Evolutionary conservation across 257 asterid species (phyloP).

Genomic region (Solanum microdontum): DNA sequence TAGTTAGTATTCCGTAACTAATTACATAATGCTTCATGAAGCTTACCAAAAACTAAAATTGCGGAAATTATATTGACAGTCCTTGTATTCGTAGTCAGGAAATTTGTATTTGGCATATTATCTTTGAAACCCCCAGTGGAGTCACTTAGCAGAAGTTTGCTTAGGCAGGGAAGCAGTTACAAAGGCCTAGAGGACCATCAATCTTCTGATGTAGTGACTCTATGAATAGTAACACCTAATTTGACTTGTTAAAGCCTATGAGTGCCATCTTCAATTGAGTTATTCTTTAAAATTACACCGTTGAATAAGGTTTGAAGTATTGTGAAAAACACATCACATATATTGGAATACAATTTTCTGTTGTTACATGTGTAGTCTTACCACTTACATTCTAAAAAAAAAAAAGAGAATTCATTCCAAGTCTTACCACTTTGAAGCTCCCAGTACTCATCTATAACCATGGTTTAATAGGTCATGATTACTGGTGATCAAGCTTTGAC

Average conservation of each 20-base stretch:
- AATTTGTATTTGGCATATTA: background rate
- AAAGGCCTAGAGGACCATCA: background rate
- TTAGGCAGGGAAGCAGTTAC: background rate
- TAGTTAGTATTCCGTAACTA: background rate
- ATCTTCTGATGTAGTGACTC: background rate
- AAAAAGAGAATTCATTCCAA: background rate
- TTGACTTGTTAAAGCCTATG: background rate
- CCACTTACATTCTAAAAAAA: background rate
- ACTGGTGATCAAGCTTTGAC: conserved; percentile 99
- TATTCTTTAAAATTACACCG: background rate
- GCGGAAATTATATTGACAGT: background rate
- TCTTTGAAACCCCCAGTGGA: background rate
- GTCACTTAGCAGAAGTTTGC: background rate
- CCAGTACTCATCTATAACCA: background rate
- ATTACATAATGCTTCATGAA: background rate
- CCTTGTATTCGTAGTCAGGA: background rate
- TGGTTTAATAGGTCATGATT: conserved; percentile 72
- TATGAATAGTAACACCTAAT: background rate
- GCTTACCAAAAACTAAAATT: background rate
- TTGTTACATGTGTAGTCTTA: background rate
- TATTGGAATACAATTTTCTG: background rate
- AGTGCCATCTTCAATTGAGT: background rate
- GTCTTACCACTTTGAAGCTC: background rate
- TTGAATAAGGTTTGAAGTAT: background rate
- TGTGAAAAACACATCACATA: background rate